Evolutionary conservation across 2,329 filamentous ascomycete species (phyloP), one percentile per base, ranked within the genome.

Genomic region (Colletotrichum chrysophilum): DNA sequence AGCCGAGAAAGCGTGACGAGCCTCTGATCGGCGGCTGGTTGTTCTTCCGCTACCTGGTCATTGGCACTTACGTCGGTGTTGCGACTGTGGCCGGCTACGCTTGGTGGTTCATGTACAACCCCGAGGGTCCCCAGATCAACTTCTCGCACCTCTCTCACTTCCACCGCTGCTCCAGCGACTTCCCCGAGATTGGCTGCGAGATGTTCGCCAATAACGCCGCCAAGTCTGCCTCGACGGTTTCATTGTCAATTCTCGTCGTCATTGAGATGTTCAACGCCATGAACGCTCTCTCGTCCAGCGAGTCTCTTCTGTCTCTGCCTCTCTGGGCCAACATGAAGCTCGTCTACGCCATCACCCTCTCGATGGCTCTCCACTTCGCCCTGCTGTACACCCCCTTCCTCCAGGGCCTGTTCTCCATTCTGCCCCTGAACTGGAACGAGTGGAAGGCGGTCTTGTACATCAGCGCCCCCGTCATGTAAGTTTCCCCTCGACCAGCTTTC

Each of bases 101-200:
- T n/a, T 99, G 97, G 97, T 99, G 96, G 95, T 99, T 98, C 89
- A 96, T 99, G 94, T 98, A 94, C 89, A 96, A 98, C 87, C 87
- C 93, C 10, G 92, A 93, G 79, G 97, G 97, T 1, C 97, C 97
- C 28, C 95, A 98, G 84, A 98, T 99, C 85, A 93, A 89, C 77
- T 98, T 98, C 88, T 94, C 91, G 84, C 95, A 99, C 83, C 89
- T 99, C 79, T 89, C 94, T 28, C 94, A 97, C 87, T 99, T 98
- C 93, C 97, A 99, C 88, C 93, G 93, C 83, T 99, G 97, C 91
- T 94, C 94, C 1, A 82, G 94, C 18, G 89, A 95, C 74, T 98
- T 98, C 87, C 92, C 96, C 0, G 93, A 96, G 80, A 95, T 98
- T 80, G 96, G 95, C 69, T 99, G 97, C 86, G 88, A 93, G 77